Evolutionary conservation across 2,329 filamentous ascomycete genomes (phyloP).

Genomic region (Pestalotiopsis sp.): DNA sequence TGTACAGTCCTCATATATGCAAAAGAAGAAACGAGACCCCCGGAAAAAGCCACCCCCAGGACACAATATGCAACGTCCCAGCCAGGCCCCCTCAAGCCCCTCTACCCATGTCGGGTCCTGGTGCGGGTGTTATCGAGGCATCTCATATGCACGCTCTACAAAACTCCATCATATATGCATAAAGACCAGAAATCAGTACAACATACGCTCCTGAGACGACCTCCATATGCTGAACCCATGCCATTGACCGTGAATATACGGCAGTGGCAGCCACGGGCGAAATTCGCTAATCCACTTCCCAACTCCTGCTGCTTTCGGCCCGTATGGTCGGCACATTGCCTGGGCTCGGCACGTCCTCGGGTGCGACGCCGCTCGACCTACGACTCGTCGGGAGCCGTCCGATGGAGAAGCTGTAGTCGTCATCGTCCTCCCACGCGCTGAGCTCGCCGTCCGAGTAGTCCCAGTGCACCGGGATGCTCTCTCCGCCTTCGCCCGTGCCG

Average conservation of each 20-base stretch:
- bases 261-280: not conserved
- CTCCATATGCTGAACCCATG: not conserved
- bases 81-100: too few species aligned
- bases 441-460: slow-evolving; percentile 62
- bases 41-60: too few species aligned
- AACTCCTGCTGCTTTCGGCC: not conserved
- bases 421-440: slow-evolving; percentile 58
- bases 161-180: too few species aligned
- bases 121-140: too few species aligned
- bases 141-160: too few species aligned
- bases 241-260: not conserved
- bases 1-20: too few species aligned
- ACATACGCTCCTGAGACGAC: not conserved
- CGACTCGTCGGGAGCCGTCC: slow-evolving; percentile 18
- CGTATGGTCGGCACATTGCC: not conserved
- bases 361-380: slow-evolving; percentile 18
- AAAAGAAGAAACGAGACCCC: too few species aligned
- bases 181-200: too few species aligned
- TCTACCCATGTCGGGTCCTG: too few species aligned
- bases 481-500: slow-evolving; percentile 55
- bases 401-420: slow-evolving; percentile 29
- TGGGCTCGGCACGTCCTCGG: not conserved
- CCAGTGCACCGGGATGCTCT: slow-evolving; percentile 61
- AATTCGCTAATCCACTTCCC: not conserved
- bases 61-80: too few species aligned